Percentiles rank a stretch among this genome's conserved stretches.
Conservation (phyloP, 2,329 filamentous ascomycete genomes). For the Trichoderma atroviride region DNA sequence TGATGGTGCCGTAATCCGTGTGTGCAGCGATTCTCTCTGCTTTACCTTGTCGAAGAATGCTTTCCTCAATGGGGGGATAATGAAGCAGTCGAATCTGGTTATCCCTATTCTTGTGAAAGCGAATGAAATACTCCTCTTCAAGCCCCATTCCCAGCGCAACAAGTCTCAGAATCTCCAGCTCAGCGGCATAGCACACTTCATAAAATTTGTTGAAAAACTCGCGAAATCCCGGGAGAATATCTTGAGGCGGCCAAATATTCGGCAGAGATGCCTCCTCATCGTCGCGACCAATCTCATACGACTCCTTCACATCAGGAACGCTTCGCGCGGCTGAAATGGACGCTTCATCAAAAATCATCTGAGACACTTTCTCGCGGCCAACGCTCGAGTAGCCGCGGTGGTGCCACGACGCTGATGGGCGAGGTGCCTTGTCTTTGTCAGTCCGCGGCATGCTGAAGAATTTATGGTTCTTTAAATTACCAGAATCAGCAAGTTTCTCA, state of each 20-base stretch:
- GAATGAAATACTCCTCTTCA: slow-evolving; percentile 70
- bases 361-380: slow-evolving; percentile 39
- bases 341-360: slow-evolving; percentile 37
- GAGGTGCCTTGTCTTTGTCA: slow-evolving; percentile 37
- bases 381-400: slow-evolving; percentile 41
- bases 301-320: slow-evolving; percentile 45
- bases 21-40: slow-evolving; percentile 36
- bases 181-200: slow-evolving; percentile 67
- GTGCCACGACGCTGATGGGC: slow-evolving; percentile 37
- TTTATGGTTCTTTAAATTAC: slow-evolving; percentile 29
- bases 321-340: slow-evolving; percentile 32
- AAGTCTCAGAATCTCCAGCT: slow-evolving; percentile 73
- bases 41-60: slow-evolving; percentile 33
- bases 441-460: slow-evolving; percentile 38
- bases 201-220: slow-evolving; percentile 60
- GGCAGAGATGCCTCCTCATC: slow-evolving; percentile 31
- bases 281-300: slow-evolving; percentile 44
- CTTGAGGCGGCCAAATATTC: slow-evolving; percentile 33
- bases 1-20: slow-evolving; percentile 46
- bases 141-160: slow-evolving; percentile 75
- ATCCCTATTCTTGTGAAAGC: slow-evolving; percentile 55
- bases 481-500: not conserved
- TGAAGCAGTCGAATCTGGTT: slow-evolving; percentile 62
- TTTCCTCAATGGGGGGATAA: slow-evolving; percentile 43
- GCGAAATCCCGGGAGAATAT: slow-evolving; percentile 31